These are phyloP conservation scores for Penicillium fimorum DNA, from an alignment of 495 filamentous ascomycete species.

Conservation along the genomic window DNA sequence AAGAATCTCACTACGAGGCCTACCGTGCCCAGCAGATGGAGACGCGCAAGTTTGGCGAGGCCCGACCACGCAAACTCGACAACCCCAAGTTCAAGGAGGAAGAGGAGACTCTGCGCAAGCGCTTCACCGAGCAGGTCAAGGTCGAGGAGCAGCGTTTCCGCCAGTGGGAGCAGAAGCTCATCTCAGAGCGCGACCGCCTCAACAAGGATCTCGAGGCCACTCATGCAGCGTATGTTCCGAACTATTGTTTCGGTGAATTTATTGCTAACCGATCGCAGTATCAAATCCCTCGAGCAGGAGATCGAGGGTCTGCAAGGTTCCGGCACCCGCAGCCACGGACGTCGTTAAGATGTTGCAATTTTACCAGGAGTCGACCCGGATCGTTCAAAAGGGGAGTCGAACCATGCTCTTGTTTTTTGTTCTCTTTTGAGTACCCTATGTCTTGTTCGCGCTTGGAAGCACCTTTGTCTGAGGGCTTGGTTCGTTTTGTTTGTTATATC, in stretches of 20 bases:
- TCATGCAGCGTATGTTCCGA: slow-evolving; percentile 72
- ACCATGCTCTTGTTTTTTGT: slow-evolving; percentile 37
- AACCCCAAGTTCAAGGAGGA: slow-evolving; percentile 99
- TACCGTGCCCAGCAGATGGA: slow-evolving; percentile 99
- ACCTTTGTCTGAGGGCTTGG: slow-evolving; percentile 29
- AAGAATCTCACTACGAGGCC: slow-evolving; percentile 98
- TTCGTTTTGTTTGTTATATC: slow-evolving; percentile 39
- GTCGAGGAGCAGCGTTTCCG: slow-evolving; percentile 98
- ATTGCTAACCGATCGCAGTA: slow-evolving; percentile 50
- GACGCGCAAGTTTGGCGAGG: slow-evolving; percentile 98
- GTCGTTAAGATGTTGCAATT: slow-evolving; percentile 63
- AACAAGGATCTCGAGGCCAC: slow-evolving; percentile 99
- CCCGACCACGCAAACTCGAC: slow-evolving; percentile 92
- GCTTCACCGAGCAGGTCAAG: slow-evolving; percentile 99
- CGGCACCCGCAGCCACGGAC: slow-evolving; percentile 88
- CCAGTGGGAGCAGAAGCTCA: slow-evolving; percentile 99
- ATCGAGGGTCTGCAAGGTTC: slow-evolving; percentile 92
- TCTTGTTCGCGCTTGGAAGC: slow-evolving; percentile 32
- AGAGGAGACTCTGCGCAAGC: slow-evolving; percentile 94
- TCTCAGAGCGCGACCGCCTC: slow-evolving; percentile 92
- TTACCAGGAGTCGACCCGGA: slow-evolving; percentile 22
- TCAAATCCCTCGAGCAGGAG: slow-evolving; percentile 93
- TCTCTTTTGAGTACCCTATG: slow-evolving; percentile 43
- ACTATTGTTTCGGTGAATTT: neutral
- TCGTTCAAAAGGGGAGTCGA: slow-evolving; percentile 36